phyloP scores from a whole-genome alignment of 768 basidiomycete species.

The Russula emetica region DNA sequence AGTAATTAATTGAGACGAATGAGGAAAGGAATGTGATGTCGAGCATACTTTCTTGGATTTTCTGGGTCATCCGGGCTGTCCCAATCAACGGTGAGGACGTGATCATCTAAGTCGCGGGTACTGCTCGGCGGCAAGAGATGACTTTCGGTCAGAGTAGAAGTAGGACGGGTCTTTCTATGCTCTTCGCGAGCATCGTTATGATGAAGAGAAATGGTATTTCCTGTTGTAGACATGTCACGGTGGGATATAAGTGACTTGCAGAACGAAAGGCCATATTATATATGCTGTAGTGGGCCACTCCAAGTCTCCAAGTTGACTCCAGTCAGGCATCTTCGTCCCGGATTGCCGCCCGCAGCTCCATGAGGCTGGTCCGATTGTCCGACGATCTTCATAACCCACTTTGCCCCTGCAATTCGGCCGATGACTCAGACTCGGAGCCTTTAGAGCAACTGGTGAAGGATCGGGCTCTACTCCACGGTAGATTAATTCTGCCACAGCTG shows the following conservation, averaged over 20 bases:
- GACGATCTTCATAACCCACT: background rate
- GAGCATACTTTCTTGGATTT: constrained; percentile 20
- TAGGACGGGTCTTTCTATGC: background rate
- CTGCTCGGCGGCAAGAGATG: background rate
- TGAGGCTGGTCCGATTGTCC: background rate
- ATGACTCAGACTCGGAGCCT: background rate
- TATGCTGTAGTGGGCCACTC: too few relatives aligned
- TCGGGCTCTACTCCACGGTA: too few relatives aligned
- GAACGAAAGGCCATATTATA: too few relatives aligned
- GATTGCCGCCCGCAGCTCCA: background rate
- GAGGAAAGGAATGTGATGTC: background rate
- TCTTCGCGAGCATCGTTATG: background rate
- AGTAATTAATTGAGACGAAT: background rate
- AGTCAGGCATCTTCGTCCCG: background rate
- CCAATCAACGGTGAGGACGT: constrained; percentile 20
- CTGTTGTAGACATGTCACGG: background rate
- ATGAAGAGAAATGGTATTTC: background rate
- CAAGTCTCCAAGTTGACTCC: too few relatives aligned
- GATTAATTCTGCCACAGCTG: too few relatives aligned
- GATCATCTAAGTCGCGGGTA: background rate
- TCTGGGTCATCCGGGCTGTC: constrained; percentile 24
- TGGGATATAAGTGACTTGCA: too few relatives aligned
- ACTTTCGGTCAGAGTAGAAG: background rate
- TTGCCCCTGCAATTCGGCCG: background rate
- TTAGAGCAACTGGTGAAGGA: too few relatives aligned